Percentiles rank a stretch among this genome's conserved stretches.
These are phyloP conservation scores for Mycena venus DNA, from an alignment of 768 basidiomycete species.

Conservation along the genomic window DNA sequence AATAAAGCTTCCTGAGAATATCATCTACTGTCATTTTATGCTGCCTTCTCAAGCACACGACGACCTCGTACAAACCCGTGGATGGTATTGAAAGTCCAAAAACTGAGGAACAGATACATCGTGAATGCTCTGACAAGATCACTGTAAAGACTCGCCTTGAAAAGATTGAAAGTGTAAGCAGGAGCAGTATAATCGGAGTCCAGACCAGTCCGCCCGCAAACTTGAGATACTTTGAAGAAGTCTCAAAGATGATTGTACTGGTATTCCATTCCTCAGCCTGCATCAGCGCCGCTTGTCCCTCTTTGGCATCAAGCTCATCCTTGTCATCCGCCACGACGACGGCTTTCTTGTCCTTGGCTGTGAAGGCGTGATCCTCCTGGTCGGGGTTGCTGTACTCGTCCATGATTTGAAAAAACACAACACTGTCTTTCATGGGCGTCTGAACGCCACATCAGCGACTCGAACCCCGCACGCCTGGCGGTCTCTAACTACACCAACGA, in stretches of 20 bases:
- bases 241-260: conserved; percentile 63
- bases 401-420: conserved; percentile 64
- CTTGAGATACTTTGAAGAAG: conserved; percentile 63
- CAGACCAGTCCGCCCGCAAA: conserved; percentile 64
- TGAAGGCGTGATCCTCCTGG: conserved; percentile 46
- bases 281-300: conserved; percentile 54
- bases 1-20: no score
- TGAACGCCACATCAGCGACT: conserved; percentile 33
- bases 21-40: no score
- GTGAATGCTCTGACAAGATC: neutral
- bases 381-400: conserved; percentile 66
- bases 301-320: conserved; percentile 23
- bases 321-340: conserved; percentile 1
- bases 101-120: conserved; percentile 70
- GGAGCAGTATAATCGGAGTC: conserved; percentile 58
- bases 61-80: no score
- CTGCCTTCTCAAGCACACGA: no score
- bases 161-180: conserved; percentile 63
- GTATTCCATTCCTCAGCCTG: conserved; percentile 69
- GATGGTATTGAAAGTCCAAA: conserved; percentile 75
- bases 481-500: no score
- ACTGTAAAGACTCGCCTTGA: conserved; percentile 51
- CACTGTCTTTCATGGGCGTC: conserved; percentile 60
- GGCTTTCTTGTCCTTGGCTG: conserved; percentile 30
- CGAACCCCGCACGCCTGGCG: no score